A percentile compares a stretch with the other conserved stretches of the same genome.
phyloP scores from a whole-genome alignment of 352 stramenopile species.

The Pythium dissimile region DNA sequence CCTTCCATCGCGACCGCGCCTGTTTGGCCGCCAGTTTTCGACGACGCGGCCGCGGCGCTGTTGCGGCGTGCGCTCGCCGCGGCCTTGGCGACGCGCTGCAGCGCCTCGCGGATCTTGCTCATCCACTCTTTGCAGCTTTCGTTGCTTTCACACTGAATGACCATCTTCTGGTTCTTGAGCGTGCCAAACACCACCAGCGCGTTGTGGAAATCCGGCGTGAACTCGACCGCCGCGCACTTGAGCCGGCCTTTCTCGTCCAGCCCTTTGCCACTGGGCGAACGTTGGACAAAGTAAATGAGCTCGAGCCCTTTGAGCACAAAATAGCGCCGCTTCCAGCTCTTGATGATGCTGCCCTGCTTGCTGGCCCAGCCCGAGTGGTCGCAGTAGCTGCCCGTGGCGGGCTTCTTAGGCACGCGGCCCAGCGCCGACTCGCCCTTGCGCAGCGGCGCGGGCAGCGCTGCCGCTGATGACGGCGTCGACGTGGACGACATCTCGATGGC shows the following conservation, averaged over 20 bases:
- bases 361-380: constrained; percentile 72
- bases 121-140: constrained; percentile 62
- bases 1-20: constrained; percentile 44
- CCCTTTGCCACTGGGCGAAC: constrained; percentile 64
- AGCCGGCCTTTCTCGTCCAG: constrained; percentile 76
- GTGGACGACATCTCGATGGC: neutral
- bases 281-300: constrained; percentile 75
- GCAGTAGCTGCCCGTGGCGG: constrained; percentile 42
- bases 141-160: constrained; percentile 64
- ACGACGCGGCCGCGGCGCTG: too few species aligned
- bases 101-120: constrained; percentile 38
- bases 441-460: neutral
- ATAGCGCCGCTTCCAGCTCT: constrained; percentile 81
- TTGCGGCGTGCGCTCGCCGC: neutral
- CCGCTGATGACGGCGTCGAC: neutral
- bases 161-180: constrained; percentile 70
- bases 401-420: constrained; percentile 11
- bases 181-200: constrained; percentile 55
- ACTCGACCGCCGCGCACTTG: constrained; percentile 54
- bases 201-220: constrained; percentile 63
- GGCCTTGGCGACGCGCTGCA: constrained; percentile 22
- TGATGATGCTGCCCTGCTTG: constrained; percentile 81
- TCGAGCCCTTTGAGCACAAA: constrained; percentile 78
- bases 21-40: neutral
- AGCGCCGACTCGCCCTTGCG: constrained; percentile 14